phyloP scores from a whole-genome alignment of 2,329 filamentous ascomycete species.

The Stenocarpella maydis region DNA sequence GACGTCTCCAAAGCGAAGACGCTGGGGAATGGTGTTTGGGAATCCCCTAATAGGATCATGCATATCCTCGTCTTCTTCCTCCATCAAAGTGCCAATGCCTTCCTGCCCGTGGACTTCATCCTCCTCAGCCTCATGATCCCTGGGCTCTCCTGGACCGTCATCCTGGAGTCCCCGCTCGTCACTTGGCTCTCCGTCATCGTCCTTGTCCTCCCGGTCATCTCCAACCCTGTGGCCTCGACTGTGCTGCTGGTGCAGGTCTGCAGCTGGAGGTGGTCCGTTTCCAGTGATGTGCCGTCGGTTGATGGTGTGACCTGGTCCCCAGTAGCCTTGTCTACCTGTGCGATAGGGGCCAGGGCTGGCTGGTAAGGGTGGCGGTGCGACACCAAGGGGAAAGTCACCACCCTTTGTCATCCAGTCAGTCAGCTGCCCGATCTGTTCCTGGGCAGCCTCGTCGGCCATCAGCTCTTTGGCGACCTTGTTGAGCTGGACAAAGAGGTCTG shows the following conservation, averaged over 20 bases:
- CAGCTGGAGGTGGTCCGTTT: too few relatives aligned
- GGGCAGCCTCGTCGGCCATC: slow-evolving; percentile 1
- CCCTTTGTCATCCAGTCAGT: slow-evolving; percentile 32
- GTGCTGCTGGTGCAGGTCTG: not conserved
- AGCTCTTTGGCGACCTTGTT: slow-evolving; percentile 30
- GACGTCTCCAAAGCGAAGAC: too few relatives aligned
- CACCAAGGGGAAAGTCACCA: slow-evolving; percentile 19
- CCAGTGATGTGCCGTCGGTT: not conserved
- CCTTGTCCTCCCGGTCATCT: not conserved
- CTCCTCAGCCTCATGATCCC: not conserved
- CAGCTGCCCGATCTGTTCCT: slow-evolving; percentile 17
- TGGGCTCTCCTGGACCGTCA: too few relatives aligned
- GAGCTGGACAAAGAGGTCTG: slow-evolving; percentile 30
- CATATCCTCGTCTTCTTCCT: not conserved
- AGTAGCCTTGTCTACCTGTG: not conserved
- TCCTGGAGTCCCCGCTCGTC: not conserved
- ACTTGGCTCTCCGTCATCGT: not conserved
- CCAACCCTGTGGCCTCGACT: slow-evolving; percentile 7
- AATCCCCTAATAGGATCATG: not conserved
- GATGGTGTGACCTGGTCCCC: slow-evolving; percentile 22
- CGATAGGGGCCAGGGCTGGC: not conserved
- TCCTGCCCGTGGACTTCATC: not conserved
- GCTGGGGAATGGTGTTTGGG: too few relatives aligned
- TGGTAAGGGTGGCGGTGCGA: not conserved
- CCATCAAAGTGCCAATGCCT: not conserved